Evolutionary conservation across 2,329 filamentous ascomycete species (phyloP), one percentile per base, ranked within the genome.

Genomic region (Gaeumannomyces sp.): DNA sequence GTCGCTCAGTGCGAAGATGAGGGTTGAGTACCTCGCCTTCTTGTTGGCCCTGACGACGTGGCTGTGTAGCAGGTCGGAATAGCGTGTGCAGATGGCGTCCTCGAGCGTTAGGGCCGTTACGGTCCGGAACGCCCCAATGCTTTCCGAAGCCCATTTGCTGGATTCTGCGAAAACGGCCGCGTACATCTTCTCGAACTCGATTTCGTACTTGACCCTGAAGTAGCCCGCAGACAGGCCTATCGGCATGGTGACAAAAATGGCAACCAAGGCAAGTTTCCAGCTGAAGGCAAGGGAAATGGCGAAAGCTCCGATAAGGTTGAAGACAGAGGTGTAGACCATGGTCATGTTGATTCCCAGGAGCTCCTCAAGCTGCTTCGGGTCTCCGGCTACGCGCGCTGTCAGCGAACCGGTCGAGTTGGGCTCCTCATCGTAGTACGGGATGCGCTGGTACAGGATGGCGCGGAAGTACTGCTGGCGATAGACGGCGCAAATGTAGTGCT

Each of bases 221-320:
- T 79, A 86, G 0, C 79, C 80, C 0, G 80, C 78, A 6, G 73
- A 64, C 4, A 85, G 68, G 59, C 80, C 77, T 28, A 86, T 71
- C 0, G 84, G 84, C 64, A 84, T 74, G 7, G 83, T 82, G 11
- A 89, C 85, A 69, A 86, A 89, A 11, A 87, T 77, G 0, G 85
- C 82, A 0, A 93, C 87, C 0, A 92, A 76, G 0, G 88, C 85
- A 11, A 94, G 79, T 73, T 92, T 93, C 91, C 91, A 93, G 1
- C 89, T 88, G 72, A 89, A 92, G 4, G 82, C 79, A 70, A 91
- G 92, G 1, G 88, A 82, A 63, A 93, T 89, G 59, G 82, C 78
- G 19, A 91, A 75, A 10, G 84, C 85, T 0, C 89, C 90, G 11
- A 85, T 70, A 3, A 93, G 75, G 61, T 85, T 89, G 72, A 91